Percentiles rank a stretch among this genome's conserved stretches.
Conservation (phyloP, 345 rosid genomes). For the Excoecaria cochinchinensis region DNA sequence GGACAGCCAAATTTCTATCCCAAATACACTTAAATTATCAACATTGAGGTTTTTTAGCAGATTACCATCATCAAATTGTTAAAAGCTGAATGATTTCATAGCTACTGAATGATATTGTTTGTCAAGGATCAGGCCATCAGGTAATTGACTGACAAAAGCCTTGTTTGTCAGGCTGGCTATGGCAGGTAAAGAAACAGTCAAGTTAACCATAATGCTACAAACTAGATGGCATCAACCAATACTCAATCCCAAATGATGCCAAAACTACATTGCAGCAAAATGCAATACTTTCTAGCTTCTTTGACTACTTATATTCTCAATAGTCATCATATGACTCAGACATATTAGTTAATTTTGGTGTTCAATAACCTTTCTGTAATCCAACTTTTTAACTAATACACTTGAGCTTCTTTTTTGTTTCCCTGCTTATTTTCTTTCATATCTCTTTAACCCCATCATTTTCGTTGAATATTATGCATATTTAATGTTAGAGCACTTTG, state of each 20-base stretch:
- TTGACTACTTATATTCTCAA: neutral
- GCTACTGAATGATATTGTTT: neutral
- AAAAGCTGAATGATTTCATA: too few relatives aligned
- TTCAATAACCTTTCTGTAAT: neutral
- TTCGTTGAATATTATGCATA: constrained; percentile 5
- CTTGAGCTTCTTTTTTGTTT: neutral
- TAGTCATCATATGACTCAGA: neutral
- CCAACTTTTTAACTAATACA: neutral
- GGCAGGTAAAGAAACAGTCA: too few relatives aligned
- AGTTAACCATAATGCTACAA: too few relatives aligned
- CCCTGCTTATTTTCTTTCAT: neutral
- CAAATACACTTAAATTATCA: too few relatives aligned
- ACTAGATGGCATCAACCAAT: neutral
- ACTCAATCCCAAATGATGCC: neutral
- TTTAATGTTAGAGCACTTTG: constrained; percentile 18
- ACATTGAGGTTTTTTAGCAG: too few relatives aligned
- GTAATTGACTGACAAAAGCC: too few relatives aligned
- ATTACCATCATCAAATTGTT: too few relatives aligned
- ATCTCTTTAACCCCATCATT: neutral
- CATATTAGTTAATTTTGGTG: neutral
- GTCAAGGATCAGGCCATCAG: neutral
- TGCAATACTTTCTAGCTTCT: neutral
- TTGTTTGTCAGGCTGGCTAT: too few relatives aligned
- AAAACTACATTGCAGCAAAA: neutral
- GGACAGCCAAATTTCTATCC: too few relatives aligned